phyloP scores from a whole-genome alignment of 768 basidiomycete genomes.

The Pleurotus citrinopileatus region DNA sequence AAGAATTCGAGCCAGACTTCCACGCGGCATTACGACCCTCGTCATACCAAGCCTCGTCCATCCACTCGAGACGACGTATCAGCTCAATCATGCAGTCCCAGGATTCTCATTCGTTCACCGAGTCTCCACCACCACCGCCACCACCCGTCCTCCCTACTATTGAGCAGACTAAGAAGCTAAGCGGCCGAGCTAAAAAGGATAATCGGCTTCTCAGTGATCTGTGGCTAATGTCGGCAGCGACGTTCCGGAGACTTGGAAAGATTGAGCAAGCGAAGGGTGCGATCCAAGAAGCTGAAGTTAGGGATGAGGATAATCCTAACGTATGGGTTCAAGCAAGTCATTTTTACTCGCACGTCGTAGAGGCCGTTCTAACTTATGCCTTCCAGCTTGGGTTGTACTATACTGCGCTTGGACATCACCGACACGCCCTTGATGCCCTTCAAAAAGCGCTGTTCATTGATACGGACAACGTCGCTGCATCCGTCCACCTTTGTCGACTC shows the following conservation, averaged over 20 bases:
- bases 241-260: slow-evolving; percentile 86
- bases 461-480: slow-evolving; percentile 75
- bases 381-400: slow-evolving; percentile 76
- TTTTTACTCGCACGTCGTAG: background rate
- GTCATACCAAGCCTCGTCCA: slow-evolving; percentile 73
- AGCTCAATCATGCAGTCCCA: slow-evolving; percentile 43
- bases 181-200: slow-evolving; percentile 50
- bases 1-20: slow-evolving; percentile 48
- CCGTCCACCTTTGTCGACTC: slow-evolving; percentile 73
- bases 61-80: slow-evolving; percentile 72
- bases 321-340: slow-evolving; percentile 95
- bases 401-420: slow-evolving; percentile 51
- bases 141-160: slow-evolving; percentile 42
- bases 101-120: slow-evolving; percentile 30
- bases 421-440: slow-evolving; percentile 71
- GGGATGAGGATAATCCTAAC: slow-evolving; percentile 80
- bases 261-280: slow-evolving; percentile 87
- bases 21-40: slow-evolving; percentile 60
- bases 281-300: slow-evolving; percentile 92
- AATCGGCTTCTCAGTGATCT: slow-evolving; percentile 75
- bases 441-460: slow-evolving; percentile 87
- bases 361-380: background rate
- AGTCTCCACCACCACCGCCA: slow-evolving; percentile 36
- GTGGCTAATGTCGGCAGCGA: slow-evolving; percentile 94
- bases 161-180: slow-evolving; percentile 32